A percentile compares a stretch with the other conserved stretches of the same genome.
Evolutionary conservation across 1,284 basidiomycete species (phyloP).

Genomic region (Melanopsichium pennsylvanicum): DNA sequence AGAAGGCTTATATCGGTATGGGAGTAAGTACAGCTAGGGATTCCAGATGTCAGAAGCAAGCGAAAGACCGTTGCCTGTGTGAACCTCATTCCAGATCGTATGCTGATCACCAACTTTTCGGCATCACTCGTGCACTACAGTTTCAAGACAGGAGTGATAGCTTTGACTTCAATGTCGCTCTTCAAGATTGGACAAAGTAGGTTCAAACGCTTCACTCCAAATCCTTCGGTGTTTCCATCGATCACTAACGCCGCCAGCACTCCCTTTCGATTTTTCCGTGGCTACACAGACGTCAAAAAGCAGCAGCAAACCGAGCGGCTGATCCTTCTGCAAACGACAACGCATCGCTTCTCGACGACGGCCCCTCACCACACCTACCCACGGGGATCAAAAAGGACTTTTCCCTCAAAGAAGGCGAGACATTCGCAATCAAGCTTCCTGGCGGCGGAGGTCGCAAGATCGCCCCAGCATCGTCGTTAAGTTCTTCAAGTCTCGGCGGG

Average conservation of each 20-base stretch:
- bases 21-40: no score
- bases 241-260: no score
- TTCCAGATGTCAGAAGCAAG: no score
- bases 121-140: no score
- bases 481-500: constrained; percentile 21
- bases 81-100: no score
- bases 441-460: constrained; percentile 42
- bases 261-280: no score
- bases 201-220: no score
- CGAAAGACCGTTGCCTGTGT: no score
- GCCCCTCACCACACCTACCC: constrained; percentile 68
- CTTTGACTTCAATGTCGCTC: constrained; percentile 70
- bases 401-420: constrained; percentile 93
- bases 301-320: constrained; percentile 21
- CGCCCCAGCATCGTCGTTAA: constrained; percentile 16
- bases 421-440: constrained; percentile 72
- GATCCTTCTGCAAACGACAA: constrained; percentile 16
- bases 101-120: no score
- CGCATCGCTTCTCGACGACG: constrained; percentile 18
- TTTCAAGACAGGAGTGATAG: constrained; percentile 60
- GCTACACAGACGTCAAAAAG: constrained; percentile 49
- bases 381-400: constrained; percentile 85
- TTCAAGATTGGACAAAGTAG: constrained; percentile 94
- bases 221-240: no score
- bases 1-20: constrained; percentile 61